Evolutionary conservation across 2,329 filamentous ascomycete species (phyloP).

Genomic region (Monosporascus sp.): DNA sequence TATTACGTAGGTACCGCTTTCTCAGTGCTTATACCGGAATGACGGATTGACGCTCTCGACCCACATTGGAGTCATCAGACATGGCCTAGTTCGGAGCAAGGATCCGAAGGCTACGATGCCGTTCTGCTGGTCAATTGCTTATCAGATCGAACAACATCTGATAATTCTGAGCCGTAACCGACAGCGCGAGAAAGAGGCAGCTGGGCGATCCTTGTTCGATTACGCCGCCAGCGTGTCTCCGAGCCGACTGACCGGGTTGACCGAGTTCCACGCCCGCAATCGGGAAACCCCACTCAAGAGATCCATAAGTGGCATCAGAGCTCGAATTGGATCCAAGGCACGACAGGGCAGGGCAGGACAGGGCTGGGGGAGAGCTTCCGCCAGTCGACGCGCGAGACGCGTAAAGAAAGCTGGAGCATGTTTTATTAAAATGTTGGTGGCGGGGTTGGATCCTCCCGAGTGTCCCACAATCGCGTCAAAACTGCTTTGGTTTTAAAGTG

Average conservation of each 20-base stretch:
- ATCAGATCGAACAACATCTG: constrained; percentile 5
- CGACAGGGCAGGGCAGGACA: neutral
- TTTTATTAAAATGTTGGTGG: neutral
- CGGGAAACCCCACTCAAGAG: neutral
- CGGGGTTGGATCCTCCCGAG: neutral
- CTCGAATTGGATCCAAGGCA: too few relatives aligned
- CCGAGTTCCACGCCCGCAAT: neutral
- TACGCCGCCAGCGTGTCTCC: too few relatives aligned
- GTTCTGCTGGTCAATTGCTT: constrained; percentile 1
- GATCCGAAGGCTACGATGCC: neutral
- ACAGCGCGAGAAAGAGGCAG: neutral
- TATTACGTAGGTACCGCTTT: neutral
- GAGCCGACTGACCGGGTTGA: too few relatives aligned
- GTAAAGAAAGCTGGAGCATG: neutral
- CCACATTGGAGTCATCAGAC: neutral
- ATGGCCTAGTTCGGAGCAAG: too few relatives aligned
- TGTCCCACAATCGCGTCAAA: neutral
- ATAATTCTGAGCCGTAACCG: neutral
- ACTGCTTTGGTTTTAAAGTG: neutral
- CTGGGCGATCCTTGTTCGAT: too few relatives aligned
- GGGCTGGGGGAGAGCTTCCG: neutral
- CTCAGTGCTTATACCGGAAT: neutral
- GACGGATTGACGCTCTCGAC: neutral
- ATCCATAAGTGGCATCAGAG: neutral
- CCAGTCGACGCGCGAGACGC: neutral